Base-by-base conservation (phyloP, 1,284 basidiomycete species). In the Pseudozyma pruni region DNA sequence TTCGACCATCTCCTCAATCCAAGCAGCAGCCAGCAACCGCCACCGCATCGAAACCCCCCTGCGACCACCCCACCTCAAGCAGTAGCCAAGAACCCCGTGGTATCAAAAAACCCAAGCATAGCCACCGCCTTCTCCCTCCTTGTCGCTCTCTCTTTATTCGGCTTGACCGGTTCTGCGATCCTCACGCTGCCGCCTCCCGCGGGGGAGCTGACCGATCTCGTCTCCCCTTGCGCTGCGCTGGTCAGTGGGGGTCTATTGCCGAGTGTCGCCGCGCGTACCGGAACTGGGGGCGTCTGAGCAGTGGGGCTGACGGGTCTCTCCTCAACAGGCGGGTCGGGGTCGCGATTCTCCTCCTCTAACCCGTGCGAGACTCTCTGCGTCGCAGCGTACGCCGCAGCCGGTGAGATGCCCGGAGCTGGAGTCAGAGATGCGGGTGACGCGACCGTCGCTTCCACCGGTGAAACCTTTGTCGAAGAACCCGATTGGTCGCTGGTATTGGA, bases 71-170 rank as follows among this genome's bases (percentile, higher is more conserved):
- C n/a, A n/a, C n/a, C n/a, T n/a, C n/a, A 69, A 33, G 58, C 68
- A 22, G 49, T 66, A n/a, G 68, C 68, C 8, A 72, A 35, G 41
- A 58, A 72, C 0, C 68, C 68, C 4, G 62, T 67, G 43, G 35
- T 39, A 20, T 72, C 62, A 43, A 58, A 72, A 29, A 72, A 72
- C 3, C 62, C 62, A 6, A 72, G 55, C 57, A 72, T 38, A 8
- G 68, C 57, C 1, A 61, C 47, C 8, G 60, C 39, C 14, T 43
- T 56, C 3, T 38, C 41, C 13, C 32, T 53, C 19, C 58, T 61
- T 16, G 41, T 58, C 10, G 50, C 47, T 13, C 37, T 49, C 32
- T n/a, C n/a, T n/a, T n/a, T n/a, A n/a, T n/a, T n/a, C n/a, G n/a
- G n/a, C n/a, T 31, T 42, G 3, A 39, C 40, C 14, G 62, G 62